phyloP scores from a whole-genome alignment of 768 basidiomycete genomes.

The Mycena filopes region DNA sequence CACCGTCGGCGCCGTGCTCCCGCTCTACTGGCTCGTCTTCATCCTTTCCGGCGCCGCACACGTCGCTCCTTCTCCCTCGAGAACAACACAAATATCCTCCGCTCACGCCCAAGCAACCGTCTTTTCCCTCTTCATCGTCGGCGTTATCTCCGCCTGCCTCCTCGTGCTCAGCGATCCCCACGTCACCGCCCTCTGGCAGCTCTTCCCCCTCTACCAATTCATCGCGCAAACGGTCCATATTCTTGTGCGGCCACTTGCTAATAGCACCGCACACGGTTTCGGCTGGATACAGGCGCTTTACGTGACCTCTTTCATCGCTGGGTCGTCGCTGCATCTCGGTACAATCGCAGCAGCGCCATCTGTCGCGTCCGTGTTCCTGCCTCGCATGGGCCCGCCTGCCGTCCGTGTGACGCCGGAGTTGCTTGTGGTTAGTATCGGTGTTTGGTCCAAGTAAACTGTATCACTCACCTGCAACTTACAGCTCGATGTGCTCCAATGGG shows the following conservation, averaged over 20 bases:
- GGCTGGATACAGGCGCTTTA: conserved; percentile 50
- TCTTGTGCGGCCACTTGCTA: conserved; percentile 40
- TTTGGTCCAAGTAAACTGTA: neutral
- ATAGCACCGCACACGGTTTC: neutral
- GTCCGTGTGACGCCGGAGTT: conserved; percentile 37
- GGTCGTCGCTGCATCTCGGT: conserved; percentile 55
- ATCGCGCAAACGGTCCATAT: conserved; percentile 53
- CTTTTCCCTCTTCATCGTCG: conserved; percentile 56
- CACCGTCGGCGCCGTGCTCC: conserved; percentile 55
- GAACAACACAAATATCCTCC: conserved; percentile 46
- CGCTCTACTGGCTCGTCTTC: conserved; percentile 61
- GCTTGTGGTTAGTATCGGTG: conserved; percentile 35
- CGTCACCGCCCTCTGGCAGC: conserved; percentile 65
- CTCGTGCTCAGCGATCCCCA: conserved; percentile 51
- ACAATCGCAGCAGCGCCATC: conserved; percentile 45
- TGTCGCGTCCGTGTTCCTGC: conserved; percentile 49
- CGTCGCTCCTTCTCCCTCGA: neutral
- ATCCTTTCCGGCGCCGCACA: conserved; percentile 48
- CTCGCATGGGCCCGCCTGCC: conserved; percentile 43
- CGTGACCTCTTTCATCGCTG: conserved; percentile 51
- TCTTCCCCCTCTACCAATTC: conserved; percentile 60
- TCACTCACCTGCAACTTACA: conserved; percentile 18
- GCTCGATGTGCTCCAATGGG: conserved; percentile 64
- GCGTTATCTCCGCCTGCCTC: conserved; percentile 60
- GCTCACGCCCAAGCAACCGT: conserved; percentile 62